A percentile compares a stretch with the other conserved stretches of the same genome.
Conservation (phyloP, 306 rosid genomes). For the Rosa multiflora region DNA sequence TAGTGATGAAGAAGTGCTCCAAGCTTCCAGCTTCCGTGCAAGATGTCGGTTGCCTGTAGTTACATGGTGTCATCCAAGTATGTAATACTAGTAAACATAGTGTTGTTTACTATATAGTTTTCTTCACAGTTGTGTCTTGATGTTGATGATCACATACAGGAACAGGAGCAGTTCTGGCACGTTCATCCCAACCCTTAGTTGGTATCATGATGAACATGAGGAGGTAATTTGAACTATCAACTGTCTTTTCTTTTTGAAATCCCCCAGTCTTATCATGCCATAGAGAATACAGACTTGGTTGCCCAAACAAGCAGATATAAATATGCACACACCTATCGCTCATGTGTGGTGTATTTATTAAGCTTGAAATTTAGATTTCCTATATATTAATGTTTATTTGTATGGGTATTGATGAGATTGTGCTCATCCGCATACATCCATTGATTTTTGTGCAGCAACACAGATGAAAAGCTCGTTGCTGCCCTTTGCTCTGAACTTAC, state of each 20-base stretch:
- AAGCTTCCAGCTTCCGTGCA: slow-evolving; percentile 85
- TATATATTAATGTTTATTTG: neutral
- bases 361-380: neutral
- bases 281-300: neutral
- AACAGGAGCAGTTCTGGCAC: slow-evolving; percentile 97
- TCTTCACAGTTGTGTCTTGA: slow-evolving; percentile 22
- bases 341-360: neutral
- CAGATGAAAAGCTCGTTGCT: slow-evolving; percentile 94
- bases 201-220: slow-evolving; percentile 97
- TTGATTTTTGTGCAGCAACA: slow-evolving; percentile 56
- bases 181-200: slow-evolving; percentile 96
- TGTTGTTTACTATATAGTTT: slow-evolving; percentile 5
- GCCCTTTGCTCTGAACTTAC: slow-evolving; percentile 67
- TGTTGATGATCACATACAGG: slow-evolving; percentile 41
- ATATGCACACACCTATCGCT: neutral
- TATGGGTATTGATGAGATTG: neutral
- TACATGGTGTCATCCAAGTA: slow-evolving; percentile 95
- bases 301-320: neutral
- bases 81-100: slow-evolving; percentile 12
- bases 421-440: slow-evolving; percentile 7
- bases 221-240: slow-evolving; percentile 58
- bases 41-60: slow-evolving; percentile 88
- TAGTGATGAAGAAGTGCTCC: slow-evolving; percentile 89
- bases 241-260: slow-evolving; percentile 19
- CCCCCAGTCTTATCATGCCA: neutral